Conservation (phyloP, 805 yeast species). For the Candida adriatica region DNA sequence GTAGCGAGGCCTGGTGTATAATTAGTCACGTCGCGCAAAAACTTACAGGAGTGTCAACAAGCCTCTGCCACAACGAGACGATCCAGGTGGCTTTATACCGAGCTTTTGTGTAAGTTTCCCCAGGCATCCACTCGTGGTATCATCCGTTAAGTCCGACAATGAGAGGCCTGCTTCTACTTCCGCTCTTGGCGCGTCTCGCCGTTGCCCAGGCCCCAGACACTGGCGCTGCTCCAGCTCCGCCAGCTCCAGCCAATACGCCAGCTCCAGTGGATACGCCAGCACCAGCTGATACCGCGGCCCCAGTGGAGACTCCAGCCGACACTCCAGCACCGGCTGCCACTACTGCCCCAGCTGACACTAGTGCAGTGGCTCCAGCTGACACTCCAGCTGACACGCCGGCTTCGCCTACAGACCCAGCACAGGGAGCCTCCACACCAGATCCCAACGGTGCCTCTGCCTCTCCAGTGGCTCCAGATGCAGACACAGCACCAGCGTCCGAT, state of each 20-base stretch:
- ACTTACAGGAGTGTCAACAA: too few species aligned
- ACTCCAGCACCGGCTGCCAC: background rate
- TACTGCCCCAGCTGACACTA: background rate
- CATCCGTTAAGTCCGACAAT: too few species aligned
- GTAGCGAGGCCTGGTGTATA: too few species aligned
- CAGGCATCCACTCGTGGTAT: too few species aligned
- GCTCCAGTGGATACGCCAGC: slow-evolving; percentile 11
- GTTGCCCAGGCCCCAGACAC: background rate
- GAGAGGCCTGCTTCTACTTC: slow-evolving; percentile 11
- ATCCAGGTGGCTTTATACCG: too few species aligned
- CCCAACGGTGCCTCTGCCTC: background rate
- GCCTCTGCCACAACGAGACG: too few species aligned
- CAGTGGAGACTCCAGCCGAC: slow-evolving; percentile 16
- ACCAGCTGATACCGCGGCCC: slow-evolving; percentile 8
- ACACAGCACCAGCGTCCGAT: background rate
- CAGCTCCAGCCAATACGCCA: slow-evolving; percentile 14
- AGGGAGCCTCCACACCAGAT: too few species aligned
- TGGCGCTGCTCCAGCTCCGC: slow-evolving; percentile 2
- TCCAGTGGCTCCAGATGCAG: background rate
- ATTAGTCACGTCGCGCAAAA: too few species aligned
- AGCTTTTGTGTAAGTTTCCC: too few species aligned
- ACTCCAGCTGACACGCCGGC: too few species aligned
- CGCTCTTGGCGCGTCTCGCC: slow-evolving; percentile 10
- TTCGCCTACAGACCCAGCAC: too few species aligned
- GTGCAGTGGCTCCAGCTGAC: too few species aligned